Percentiles rank a stretch among this genome's conserved stretches.
Conservation (phyloP, 129 eudicot genomes). For the Glebionis coronaria region DNA sequence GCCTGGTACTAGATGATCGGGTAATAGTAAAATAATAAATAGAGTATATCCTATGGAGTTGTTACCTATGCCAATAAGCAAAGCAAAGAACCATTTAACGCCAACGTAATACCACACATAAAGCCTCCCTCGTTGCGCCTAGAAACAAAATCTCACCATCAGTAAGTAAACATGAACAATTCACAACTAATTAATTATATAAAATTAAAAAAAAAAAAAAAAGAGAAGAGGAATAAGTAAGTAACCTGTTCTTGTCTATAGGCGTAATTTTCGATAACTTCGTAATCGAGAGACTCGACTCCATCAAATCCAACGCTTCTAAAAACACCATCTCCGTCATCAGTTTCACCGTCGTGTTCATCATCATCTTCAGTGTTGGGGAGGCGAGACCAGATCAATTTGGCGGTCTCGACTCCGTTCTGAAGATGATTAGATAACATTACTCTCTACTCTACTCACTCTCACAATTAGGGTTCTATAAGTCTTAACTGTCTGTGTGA, state of each 20-base stretch:
- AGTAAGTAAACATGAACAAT: background rate
- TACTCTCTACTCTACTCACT: background rate
- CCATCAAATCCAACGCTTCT: conserved; percentile 40
- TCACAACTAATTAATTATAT: background rate
- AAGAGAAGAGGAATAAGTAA: background rate
- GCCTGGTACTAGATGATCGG: no score
- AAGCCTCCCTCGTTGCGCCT: conserved; percentile 83
- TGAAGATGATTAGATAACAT: conserved; percentile 83
- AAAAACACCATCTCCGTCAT: conserved; percentile 32
- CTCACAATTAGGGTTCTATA: no score
- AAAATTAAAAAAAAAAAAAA: background rate
- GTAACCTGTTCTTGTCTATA: conserved; percentile 97
- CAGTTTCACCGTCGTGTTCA: conserved; percentile 26
- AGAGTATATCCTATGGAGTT: no score
- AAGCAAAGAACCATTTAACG: conserved; percentile 86
- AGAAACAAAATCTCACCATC: background rate
- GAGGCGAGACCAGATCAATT: conserved; percentile 77
- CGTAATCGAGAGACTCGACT: conserved; percentile 93
- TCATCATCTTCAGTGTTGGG: conserved; percentile 59
- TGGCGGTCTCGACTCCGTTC: conserved; percentile 84
- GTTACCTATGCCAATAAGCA: conserved; percentile 89
- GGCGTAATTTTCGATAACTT: conserved; percentile 87
- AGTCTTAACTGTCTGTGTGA: no score
- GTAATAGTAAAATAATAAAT: no score
- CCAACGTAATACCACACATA: conserved; percentile 69